phyloP scores from a whole-genome alignment of 1,284 basidiomycete genomes.

The Malassezia nana region DNA sequence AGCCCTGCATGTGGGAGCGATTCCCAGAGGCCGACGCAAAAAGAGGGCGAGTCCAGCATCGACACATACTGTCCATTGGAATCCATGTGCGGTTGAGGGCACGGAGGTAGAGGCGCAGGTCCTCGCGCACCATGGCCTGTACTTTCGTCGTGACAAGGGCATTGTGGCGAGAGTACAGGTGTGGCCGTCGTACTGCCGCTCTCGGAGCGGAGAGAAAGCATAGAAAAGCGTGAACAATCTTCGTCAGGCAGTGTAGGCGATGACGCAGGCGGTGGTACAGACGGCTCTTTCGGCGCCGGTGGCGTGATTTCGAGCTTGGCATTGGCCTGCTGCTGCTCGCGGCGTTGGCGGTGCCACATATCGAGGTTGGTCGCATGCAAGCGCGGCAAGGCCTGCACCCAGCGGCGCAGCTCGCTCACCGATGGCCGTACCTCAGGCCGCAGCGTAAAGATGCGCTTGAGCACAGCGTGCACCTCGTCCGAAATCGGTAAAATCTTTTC shows the following conservation, averaged over 20 bases:
- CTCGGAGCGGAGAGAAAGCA: not conserved
- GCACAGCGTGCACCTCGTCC: constrained; percentile 38
- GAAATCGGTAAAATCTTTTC: constrained; percentile 45
- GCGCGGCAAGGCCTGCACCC: constrained; percentile 30
- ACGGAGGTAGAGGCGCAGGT: not conserved
- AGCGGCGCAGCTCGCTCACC: constrained; percentile 30
- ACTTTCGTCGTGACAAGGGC: not conserved
- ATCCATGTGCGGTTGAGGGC: not conserved
- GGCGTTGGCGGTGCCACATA: constrained; percentile 19
- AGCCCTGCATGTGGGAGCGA: constrained; percentile 1
- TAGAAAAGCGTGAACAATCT: not conserved
- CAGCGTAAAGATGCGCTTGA: constrained; percentile 43
- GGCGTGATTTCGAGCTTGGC: not conserved
- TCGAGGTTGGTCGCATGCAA: constrained; percentile 42
- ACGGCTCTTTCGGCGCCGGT: not conserved
- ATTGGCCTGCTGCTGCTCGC: not conserved
- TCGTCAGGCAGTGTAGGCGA: not conserved
- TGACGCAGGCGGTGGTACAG: not conserved
- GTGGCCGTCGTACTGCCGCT: not conserved
- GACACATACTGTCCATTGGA: not conserved
- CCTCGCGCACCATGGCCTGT: not conserved
- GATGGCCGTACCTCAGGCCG: constrained; percentile 36
- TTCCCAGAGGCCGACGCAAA: not conserved
- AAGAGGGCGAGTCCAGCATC: not conserved
- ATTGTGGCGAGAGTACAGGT: not conserved